Conservation (phyloP, 164 flowering plant species). For the Annona squamosa region DNA sequence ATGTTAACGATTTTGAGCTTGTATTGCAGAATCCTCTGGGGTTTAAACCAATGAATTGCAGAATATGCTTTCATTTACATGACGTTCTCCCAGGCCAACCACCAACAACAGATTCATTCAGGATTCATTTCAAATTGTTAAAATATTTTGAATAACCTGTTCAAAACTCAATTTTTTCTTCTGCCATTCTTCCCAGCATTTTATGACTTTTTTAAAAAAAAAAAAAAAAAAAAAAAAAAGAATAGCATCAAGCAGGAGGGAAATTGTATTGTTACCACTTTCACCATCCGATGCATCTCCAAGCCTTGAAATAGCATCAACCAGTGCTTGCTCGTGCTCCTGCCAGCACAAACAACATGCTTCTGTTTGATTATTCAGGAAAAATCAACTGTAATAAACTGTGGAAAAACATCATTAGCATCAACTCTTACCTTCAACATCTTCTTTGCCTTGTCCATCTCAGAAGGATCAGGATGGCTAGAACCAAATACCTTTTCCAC, state of each 20-base stretch:
- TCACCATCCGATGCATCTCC: slow-evolving; percentile 83
- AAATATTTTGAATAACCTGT: too few relatives aligned
- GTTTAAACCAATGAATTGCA: too few relatives aligned
- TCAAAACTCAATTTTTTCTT: too few relatives aligned
- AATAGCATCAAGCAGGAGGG: not conserved
- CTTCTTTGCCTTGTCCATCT: slow-evolving; percentile 78
- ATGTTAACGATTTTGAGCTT: too few relatives aligned
- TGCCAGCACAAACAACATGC: slow-evolving; percentile 23
- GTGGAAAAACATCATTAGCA: not conserved
- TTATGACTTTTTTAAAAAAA: not conserved
- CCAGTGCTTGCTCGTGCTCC: slow-evolving; percentile 87
- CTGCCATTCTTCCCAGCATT: too few relatives aligned
- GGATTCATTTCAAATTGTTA: too few relatives aligned
- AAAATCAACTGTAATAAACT: not conserved
- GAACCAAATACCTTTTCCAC: slow-evolving; percentile 68
- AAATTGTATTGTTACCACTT: slow-evolving; percentile 19
- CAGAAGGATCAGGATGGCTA: slow-evolving; percentile 58
- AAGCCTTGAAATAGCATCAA: slow-evolving; percentile 74
- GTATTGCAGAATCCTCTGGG: too few relatives aligned
- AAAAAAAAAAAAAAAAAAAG: not conserved
- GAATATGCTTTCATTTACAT: too few relatives aligned
- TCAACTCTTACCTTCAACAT: slow-evolving; percentile 54
- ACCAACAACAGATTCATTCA: too few relatives aligned
- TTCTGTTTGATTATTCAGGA: not conserved
- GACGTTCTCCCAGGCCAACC: too few relatives aligned